Percentiles rank a stretch among this genome's conserved stretches.
phyloP scores from a whole-genome alignment of 345 rosid genomes.

The Syzygium jambos region DNA sequence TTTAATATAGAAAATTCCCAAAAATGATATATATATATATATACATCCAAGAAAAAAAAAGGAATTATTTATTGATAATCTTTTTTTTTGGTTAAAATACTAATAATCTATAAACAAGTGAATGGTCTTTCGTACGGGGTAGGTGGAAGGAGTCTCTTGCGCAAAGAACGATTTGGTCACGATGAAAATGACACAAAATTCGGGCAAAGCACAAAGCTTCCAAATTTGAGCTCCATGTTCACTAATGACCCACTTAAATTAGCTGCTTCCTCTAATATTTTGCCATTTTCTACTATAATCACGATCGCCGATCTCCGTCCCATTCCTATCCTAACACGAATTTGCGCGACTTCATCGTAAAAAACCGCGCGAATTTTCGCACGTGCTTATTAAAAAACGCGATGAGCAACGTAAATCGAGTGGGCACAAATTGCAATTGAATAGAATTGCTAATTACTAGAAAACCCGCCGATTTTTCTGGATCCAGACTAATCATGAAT shows the following conservation, averaged over 20 bases:
- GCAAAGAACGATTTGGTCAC: neutral
- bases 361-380: neutral
- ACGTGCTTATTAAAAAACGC: neutral
- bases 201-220: neutral
- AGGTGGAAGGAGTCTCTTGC: neutral
- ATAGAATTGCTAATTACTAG: neutral
- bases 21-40: neutral
- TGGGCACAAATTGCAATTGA: neutral
- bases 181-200: neutral
- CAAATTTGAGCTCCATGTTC: neutral
- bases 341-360: neutral
- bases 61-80: neutral
- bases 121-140: neutral
- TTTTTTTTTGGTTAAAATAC: too few relatives aligned
- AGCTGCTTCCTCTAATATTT: neutral
- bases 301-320: neutral
- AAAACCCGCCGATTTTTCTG: neutral
- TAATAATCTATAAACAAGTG: neutral
- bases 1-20: neutral
- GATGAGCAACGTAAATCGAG: accelerated
- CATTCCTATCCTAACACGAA: neutral
- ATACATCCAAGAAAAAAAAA: neutral
- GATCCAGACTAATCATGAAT: neutral
- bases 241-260: neutral
- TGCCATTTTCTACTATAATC: neutral